Evolutionary conservation across 305 asterid genomes (phyloP).

Genomic region (Fraxinus ornus): DNA sequence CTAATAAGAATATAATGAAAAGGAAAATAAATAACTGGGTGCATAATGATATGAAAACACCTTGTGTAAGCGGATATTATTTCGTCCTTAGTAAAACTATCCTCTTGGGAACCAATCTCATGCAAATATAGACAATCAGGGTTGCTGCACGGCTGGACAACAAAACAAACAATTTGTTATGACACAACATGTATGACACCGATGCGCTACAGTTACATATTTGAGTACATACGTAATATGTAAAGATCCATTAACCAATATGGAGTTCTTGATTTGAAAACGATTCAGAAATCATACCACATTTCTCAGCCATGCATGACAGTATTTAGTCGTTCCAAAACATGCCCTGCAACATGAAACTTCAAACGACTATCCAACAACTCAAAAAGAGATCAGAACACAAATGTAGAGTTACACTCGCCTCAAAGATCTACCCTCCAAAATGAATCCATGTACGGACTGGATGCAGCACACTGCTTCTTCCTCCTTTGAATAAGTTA

Average conservation of each 20-base stretch:
- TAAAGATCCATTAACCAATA: slow-evolving; percentile 2
- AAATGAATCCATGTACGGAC: slow-evolving; percentile 78
- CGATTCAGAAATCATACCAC: slow-evolving; percentile 51
- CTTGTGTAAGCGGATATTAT: slow-evolving; percentile 87
- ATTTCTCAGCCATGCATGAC: slow-evolving; percentile 98
- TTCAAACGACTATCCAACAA: slow-evolving; percentile 27
- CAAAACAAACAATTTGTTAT: slow-evolving; percentile 25
- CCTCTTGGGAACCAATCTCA: slow-evolving; percentile 87
- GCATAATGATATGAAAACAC: slow-evolving; percentile 30
- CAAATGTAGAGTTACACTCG: slow-evolving; percentile 27
- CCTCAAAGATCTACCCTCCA: slow-evolving; percentile 87
- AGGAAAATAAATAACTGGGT: neutral
- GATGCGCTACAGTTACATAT: slow-evolving; percentile 15
- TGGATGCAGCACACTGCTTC: slow-evolving; percentile 97
- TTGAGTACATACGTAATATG: neutral
- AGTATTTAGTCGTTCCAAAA: slow-evolving; percentile 97
- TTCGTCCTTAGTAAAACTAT: slow-evolving; percentile 94
- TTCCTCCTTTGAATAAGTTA: slow-evolving; percentile 85
- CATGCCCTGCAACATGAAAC: slow-evolving; percentile 74
- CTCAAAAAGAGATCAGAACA: slow-evolving; percentile 13
- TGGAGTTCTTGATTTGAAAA: slow-evolving; percentile 7
- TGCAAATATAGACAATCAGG: slow-evolving; percentile 95
- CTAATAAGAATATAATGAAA: neutral
- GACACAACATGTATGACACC: neutral
- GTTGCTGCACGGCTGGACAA: slow-evolving; percentile 88